Percentiles rank a stretch among this genome's conserved stretches.
These are phyloP conservation scores for Chaetomium sp. DNA, from an alignment of 2,329 filamentous ascomycete species.

Conservation along the genomic window DNA sequence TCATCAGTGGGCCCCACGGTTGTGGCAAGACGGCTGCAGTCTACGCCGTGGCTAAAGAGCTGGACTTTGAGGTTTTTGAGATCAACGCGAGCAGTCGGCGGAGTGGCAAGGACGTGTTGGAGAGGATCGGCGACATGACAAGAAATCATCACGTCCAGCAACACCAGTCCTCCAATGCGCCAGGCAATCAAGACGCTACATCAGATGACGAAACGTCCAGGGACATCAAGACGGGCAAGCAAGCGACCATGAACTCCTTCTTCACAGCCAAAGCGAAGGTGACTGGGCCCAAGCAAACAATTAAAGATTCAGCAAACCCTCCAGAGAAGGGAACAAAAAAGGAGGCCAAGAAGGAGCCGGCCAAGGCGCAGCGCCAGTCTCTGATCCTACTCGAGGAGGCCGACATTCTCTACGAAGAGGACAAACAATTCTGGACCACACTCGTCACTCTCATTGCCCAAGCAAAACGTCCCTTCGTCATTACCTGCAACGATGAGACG, in stretches of 20 bases:
- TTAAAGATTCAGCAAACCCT: constrained; percentile 26
- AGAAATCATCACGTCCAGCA: constrained; percentile 79
- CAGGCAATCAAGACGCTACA: constrained; percentile 27
- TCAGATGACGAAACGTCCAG: constrained; percentile 44
- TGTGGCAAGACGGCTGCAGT: constrained; percentile 91
- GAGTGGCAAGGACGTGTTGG: constrained; percentile 82
- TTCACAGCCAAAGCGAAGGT: constrained; percentile 53
- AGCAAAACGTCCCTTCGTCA: constrained; percentile 85
- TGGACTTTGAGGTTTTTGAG: constrained; percentile 91
- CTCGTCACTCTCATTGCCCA: constrained; percentile 70
- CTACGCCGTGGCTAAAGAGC: constrained; percentile 84
- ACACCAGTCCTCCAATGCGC: constrained; percentile 32
- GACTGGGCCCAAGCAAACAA: constrained; percentile 17
- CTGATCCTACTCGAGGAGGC: constrained; percentile 91
- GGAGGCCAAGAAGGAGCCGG: constrained; percentile 27
- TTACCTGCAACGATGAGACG: constrained; percentile 92
- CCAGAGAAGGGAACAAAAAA: constrained; percentile 13
- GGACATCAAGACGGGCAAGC: constrained; percentile 61
- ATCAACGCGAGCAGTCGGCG: constrained; percentile 79
- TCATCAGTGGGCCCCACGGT: constrained; percentile 83
- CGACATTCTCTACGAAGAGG: constrained; percentile 89
- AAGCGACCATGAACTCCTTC: constrained; percentile 74
- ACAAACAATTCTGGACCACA: constrained; percentile 89
- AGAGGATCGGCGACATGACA: constrained; percentile 94
- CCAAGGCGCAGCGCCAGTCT: constrained; percentile 75